Conservation (phyloP, 352 stramenopile genomes). For the Globisporangium sylvaticum region DNA sequence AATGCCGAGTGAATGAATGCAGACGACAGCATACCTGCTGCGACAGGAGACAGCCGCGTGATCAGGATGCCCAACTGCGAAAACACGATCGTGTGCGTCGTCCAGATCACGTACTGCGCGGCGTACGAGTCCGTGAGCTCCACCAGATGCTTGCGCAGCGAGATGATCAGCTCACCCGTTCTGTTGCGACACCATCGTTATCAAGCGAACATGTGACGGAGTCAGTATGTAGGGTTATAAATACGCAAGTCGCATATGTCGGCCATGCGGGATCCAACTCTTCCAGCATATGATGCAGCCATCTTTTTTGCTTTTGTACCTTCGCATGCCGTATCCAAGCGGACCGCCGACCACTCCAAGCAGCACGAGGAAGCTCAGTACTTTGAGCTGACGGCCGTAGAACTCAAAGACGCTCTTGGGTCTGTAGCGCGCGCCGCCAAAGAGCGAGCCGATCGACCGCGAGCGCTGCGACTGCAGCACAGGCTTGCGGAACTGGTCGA, state of each 20-base stretch:
- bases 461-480: constrained; percentile 32
- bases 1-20: not conserved
- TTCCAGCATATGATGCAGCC: not conserved
- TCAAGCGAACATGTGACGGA: not conserved
- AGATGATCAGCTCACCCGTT: constrained; percentile 32
- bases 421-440: constrained; percentile 44
- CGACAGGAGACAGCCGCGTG: constrained; percentile 67
- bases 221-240: constrained; percentile 4
- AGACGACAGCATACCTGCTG: constrained; percentile 26
- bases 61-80: constrained; percentile 62
- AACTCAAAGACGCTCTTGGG: constrained; percentile 39
- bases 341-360: constrained; percentile 77
- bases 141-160: constrained; percentile 42
- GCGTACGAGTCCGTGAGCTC: constrained; percentile 24
- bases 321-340: constrained; percentile 68
- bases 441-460: constrained; percentile 52
- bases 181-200: not conserved
- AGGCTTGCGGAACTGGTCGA: constrained; percentile 17
- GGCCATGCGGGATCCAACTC: not conserved
- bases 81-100: constrained; percentile 65
- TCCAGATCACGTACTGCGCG: constrained; percentile 54
- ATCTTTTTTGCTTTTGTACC: constrained; percentile 3
- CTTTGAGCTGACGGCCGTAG: constrained; percentile 63
- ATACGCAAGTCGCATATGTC: not conserved
- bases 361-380: constrained; percentile 72